phyloP scores from a whole-genome alignment of 768 basidiomycete genomes.

The Amylocystis lapponica region DNA sequence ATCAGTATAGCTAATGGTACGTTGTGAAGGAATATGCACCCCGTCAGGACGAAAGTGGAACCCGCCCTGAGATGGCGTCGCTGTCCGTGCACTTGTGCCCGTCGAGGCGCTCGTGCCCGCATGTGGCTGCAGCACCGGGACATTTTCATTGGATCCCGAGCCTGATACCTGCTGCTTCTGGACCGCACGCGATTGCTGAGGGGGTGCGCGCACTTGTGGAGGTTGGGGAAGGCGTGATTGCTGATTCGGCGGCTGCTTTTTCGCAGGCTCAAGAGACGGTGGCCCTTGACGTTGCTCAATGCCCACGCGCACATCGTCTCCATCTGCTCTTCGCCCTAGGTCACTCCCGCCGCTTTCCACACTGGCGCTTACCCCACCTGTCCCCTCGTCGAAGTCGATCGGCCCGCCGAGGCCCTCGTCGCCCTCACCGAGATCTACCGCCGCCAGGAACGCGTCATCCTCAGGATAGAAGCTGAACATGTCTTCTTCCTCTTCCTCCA shows the following conservation, averaged over 20 bases:
- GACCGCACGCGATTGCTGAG: not conserved
- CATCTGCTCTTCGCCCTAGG: too few species aligned
- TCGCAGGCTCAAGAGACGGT: not conserved
- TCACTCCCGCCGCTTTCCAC: too few species aligned
- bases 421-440: conserved; percentile 36
- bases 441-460: conserved; percentile 60
- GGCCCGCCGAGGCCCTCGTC: conserved; percentile 24
- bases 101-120: not conserved
- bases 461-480: conserved; percentile 53
- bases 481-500: conserved; percentile 28
- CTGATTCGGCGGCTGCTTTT: not conserved
- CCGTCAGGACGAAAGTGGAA: conserved; percentile 10
- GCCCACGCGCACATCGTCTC: too few species aligned
- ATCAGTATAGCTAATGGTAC: not conserved
- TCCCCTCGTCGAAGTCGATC: conserved; percentile 37
- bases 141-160: not conserved
- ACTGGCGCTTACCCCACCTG: conserved; percentile 7
- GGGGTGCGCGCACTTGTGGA: not conserved
- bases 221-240: not conserved
- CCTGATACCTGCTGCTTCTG: not conserved
- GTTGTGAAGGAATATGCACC: not conserved
- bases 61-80: conserved; percentile 13
- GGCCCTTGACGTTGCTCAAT: too few species aligned
- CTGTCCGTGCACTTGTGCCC: not conserved
- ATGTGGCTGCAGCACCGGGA: not conserved